Conservation (phyloP, 495 filamentous ascomycete species). For the Amorphotheca resinae region DNA sequence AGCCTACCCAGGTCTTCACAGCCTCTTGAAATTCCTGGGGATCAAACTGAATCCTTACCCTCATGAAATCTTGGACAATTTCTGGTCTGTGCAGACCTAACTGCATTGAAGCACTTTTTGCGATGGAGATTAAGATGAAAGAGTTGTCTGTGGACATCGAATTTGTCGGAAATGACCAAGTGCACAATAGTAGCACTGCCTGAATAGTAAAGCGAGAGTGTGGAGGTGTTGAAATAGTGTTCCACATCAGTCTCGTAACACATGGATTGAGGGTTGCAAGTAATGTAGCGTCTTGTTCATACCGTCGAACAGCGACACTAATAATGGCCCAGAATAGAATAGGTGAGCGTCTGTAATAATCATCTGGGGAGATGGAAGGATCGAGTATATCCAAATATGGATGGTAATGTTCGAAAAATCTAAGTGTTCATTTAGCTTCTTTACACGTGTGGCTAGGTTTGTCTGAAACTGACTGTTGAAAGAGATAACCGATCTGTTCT, state of each 20-base stretch:
- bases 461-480: background rate
- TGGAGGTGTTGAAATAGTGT: conserved; percentile 26
- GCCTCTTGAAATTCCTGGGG: background rate
- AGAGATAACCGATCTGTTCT: background rate
- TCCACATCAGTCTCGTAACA: conserved; percentile 34
- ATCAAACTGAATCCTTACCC: background rate
- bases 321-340: conserved; percentile 40
- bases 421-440: conserved; percentile 11
- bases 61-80: conserved; percentile 33
- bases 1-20: conserved; percentile 1
- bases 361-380: conserved; percentile 26
- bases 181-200: conserved; percentile 33
- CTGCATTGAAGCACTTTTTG: conserved; percentile 37
- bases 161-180: conserved; percentile 38
- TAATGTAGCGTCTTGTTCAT: conserved; percentile 31
- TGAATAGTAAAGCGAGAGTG: conserved; percentile 36
- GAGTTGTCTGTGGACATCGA: conserved; percentile 29
- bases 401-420: conserved; percentile 37
- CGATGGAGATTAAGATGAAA: conserved; percentile 30
- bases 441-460: background rate
- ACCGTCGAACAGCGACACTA: conserved; percentile 24
- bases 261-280: conserved; percentile 26
- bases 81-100: conserved; percentile 37
- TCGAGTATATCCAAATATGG: conserved; percentile 35
- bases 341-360: conserved; percentile 31